These are phyloP conservation scores for Solanum neorickii DNA, from an alignment of 257 asterid genomes.

Conservation along the genomic window DNA sequence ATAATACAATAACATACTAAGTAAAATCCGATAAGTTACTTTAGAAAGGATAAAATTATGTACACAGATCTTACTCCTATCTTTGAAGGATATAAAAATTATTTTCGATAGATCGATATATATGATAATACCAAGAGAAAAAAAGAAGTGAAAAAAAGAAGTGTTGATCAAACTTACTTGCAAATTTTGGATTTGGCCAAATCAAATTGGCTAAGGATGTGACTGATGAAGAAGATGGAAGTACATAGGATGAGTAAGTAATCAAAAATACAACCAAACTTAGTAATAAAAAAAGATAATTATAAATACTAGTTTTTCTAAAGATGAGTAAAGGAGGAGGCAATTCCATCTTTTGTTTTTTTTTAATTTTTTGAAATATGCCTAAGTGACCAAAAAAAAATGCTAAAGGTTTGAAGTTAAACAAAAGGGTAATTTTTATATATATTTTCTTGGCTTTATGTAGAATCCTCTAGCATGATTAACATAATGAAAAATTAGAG, in stretches of 20 bases:
- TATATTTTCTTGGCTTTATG: not conserved
- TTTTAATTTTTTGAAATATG: not conserved
- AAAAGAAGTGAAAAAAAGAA: too few species aligned
- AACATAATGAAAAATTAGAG: not conserved
- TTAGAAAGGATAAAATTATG: not conserved
- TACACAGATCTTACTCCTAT: not conserved
- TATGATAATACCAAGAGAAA: not conserved
- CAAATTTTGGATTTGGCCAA: not conserved
- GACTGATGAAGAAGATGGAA: conserved; percentile 36
- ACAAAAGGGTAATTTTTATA: not conserved
- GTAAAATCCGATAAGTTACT: not conserved
- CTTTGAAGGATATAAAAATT: too few species aligned
- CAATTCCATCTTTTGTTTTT: not conserved
- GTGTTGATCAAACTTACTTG: conserved; percentile 2
- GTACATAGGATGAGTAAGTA: not conserved
- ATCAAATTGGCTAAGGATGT: conserved; percentile 23
- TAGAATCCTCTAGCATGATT: not conserved
- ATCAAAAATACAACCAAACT: conserved; percentile 44
- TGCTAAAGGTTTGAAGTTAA: not conserved
- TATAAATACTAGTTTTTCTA: conserved; percentile 36
- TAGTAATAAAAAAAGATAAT: conserved; percentile 21
- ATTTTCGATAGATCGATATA: too few species aligned
- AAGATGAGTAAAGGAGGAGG: conserved; percentile 16
- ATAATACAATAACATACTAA: not conserved
- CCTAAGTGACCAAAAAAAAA: not conserved